These are phyloP conservation scores for Sporopachydermia lactativora DNA, from an alignment of 805 yeast species.

Conservation along the genomic window DNA sequence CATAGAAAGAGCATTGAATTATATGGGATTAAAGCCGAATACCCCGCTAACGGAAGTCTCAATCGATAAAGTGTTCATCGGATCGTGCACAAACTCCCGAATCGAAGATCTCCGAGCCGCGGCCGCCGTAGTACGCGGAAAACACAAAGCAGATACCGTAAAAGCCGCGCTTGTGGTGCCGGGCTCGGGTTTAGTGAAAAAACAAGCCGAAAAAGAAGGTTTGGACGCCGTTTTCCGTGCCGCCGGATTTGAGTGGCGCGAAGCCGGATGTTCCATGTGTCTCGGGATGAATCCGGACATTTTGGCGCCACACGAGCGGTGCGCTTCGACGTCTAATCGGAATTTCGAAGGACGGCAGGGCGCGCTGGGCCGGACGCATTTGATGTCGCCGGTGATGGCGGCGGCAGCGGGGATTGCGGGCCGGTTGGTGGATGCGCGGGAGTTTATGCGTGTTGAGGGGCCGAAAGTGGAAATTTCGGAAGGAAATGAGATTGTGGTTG, in stretches of 20 bases:
- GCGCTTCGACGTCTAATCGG: constrained; percentile 98
- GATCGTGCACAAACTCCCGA: constrained; percentile 96
- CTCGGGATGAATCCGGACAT: constrained; percentile 99
- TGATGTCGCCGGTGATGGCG: constrained; percentile 99
- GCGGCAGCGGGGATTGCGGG: constrained; percentile 96
- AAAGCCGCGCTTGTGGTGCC: constrained; percentile 87
- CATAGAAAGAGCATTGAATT: constrained; percentile 81
- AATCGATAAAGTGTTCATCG: constrained; percentile 91
- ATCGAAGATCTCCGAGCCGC: constrained; percentile 95
- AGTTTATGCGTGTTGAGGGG: constrained; percentile 43
- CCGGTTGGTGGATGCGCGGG: constrained; percentile 81
- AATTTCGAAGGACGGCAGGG: constrained; percentile 99
- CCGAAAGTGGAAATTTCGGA: constrained; percentile 38
- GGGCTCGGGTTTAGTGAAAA: constrained; percentile 91
- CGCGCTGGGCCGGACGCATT: constrained; percentile 86
- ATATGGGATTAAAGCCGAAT: constrained; percentile 84
- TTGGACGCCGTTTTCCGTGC: constrained; percentile 77
- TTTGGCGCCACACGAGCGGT: constrained; percentile 86
- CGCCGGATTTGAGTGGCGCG: constrained; percentile 98
- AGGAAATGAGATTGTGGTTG: constrained; percentile 20
- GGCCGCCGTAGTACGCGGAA: constrained; percentile 84
- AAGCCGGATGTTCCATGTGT: constrained; percentile 99
- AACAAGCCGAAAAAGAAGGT: constrained; percentile 91
- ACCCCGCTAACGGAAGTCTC: constrained; percentile 60
- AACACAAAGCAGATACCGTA: constrained; percentile 69